phyloP scores from a whole-genome alignment of 108 stramenopile genomes.

The Phaeodactylum tricornutum region DNA sequence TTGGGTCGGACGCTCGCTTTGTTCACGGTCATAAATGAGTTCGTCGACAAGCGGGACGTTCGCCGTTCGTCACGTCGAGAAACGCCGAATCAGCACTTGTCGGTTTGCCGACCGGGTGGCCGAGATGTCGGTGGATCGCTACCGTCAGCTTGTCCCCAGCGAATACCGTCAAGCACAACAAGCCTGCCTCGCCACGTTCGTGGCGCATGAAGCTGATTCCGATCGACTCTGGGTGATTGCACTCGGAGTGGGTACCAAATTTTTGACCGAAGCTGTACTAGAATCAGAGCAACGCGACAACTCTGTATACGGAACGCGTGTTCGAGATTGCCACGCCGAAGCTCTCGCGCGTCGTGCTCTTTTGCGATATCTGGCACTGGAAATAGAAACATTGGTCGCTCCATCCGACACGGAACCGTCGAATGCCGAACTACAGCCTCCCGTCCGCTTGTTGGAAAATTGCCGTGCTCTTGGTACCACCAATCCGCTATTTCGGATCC shows the following conservation, averaged over 20 bases:
- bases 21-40: no score
- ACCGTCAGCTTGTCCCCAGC: constrained; percentile 25
- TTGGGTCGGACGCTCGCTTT: no score
- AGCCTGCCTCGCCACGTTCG: constrained; percentile 66
- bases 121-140: constrained; percentile 43
- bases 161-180: constrained; percentile 33
- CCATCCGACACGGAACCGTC: not conserved
- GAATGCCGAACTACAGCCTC: no score
- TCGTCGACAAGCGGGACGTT: constrained; percentile 4
- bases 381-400: constrained; percentile 44
- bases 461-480: not conserved
- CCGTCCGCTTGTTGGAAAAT: constrained; percentile 1
- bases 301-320: constrained; percentile 37
- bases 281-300: not conserved
- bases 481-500: constrained; percentile 24
- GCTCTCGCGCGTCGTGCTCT: constrained; percentile 74
- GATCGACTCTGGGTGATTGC: constrained; percentile 37
- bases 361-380: constrained; percentile 45
- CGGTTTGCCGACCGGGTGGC: constrained; percentile 77
- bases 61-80: constrained; percentile 67
- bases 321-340: constrained; percentile 83
- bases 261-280: constrained; percentile 30
- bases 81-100: constrained; percentile 63
- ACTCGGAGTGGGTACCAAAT: constrained; percentile 82
- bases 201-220: constrained; percentile 29